Base-by-base conservation (phyloP, 345 rosid species). In the Bruguiera gymnorhiza region DNA sequence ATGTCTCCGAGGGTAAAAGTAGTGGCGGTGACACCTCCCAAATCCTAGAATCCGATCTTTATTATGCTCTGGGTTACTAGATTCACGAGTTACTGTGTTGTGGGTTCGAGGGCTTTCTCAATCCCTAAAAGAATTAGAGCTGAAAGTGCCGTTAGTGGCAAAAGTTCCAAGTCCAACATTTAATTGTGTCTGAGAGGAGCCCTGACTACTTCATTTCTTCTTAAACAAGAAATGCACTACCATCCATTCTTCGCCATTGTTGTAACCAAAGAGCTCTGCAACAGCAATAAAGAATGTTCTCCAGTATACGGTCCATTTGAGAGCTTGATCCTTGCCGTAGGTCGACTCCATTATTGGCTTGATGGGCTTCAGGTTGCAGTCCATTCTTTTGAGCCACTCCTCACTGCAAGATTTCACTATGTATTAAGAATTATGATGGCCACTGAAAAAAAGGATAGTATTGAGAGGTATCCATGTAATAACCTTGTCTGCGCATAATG, bases 331-430 rank as follows among this genome's bases (percentile, higher is more conserved):
- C 73, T 87, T 89, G 66, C 97, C 97, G 62, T 89, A 89, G 26
- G 93, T 88, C 48, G 83, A 74, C 76, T 84, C 91, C 92, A 91
- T 89, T 75, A 91, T 86, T 57, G 87, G 80, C 72, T 80, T 86
- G 10, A 88, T 71, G 55, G 85, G 65, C 67, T 39, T 81, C 73
- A 46, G 15, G 80, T 82, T 85, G 73, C 61, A 60, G 74, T 94
- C 98, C 96, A 88, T 94, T 79, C 92, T 87, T 71, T 84, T 91
- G 27, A 88, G 95, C 93, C 90, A 89, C 71, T 88, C 97, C 81
- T 87, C 95, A 70, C 96, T 89, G 83, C 64, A 82, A 34, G 19
- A 24, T 27, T 59, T 59, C 62, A 51, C 5, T 2, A 4, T 5
- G 21, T 65, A 59, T 29, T 3, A 36, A 64, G 11, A 1, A 61